Evolutionary conservation across 495 filamentous ascomycete genomes (phyloP), one percentile per base, ranked within the genome.

Genomic region (Aspergillus bertholletiae): DNA sequence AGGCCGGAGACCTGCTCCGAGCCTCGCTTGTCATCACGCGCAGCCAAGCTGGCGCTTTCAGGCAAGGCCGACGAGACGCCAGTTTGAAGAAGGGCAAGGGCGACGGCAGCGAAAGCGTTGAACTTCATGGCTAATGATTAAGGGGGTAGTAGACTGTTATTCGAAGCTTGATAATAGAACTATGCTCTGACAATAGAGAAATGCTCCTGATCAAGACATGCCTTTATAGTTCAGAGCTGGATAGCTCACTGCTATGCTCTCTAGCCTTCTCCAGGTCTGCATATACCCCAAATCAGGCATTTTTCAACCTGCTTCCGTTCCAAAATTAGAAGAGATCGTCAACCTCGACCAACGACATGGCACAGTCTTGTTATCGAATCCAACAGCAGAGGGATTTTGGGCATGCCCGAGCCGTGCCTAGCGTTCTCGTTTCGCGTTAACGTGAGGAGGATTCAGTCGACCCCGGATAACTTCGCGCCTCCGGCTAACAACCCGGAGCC

Each of bases 1-100:
- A 75, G 62, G 0, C 70, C 69, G 46, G 58, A 15, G 46, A 71
- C 50, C 12, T 52, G 69, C 21, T 75, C 61, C 30, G 34, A 60
- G 35, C 68, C 68, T 8, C 63, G 61, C 13, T 62, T 54, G 48
- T 56, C 56, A 5, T 53, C 13, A 30, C 53, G 15, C 64, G 75
- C 34, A n/a, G 17, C 34, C 9, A 37, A n/a, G 13, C 2, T n/a
- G 34, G 34, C 34, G 11, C 5, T 15, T 12, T 37, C 4, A 15
- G 34, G 34, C 13, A 15, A n/a, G 2, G 34, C 34, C 1, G 13
- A 3, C 2, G 13, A 5, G 13, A 37, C 11, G 1, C 34, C 34
- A 37, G 12, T 15, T 3, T 37, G 13, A 15, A 37, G 13, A 15
- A 37, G 11, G 7, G 34, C 17, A 15, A 37, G 7, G 6, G 34